Percentiles rank a stretch among this genome's conserved stretches.
phyloP scores from a whole-genome alignment of 805 yeast genomes.

The Yamadazyma olivae region DNA sequence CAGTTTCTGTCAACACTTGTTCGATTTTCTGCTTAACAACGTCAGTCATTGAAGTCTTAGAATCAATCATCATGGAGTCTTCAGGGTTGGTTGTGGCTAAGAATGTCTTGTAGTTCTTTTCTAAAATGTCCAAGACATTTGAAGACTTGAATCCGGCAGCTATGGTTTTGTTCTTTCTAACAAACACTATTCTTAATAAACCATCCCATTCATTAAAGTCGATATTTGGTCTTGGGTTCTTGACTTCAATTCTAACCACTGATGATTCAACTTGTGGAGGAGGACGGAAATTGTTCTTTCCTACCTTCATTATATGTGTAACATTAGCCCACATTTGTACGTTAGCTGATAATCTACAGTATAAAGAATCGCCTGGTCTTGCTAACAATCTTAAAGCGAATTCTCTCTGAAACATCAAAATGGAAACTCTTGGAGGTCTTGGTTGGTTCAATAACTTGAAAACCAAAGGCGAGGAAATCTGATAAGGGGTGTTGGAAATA shows the following conservation, averaged over 20 bases:
- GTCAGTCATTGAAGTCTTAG: slow-evolving; percentile 37
- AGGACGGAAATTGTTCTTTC: slow-evolving; percentile 93
- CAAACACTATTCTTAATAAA: slow-evolving; percentile 82
- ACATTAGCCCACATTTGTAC: slow-evolving; percentile 99
- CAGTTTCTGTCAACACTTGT: slow-evolving; percentile 75
- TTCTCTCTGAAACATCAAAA: slow-evolving; percentile 97
- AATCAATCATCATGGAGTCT: slow-evolving; percentile 41
- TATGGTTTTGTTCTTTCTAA: slow-evolving; percentile 88
- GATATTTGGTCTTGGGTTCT: slow-evolving; percentile 88
- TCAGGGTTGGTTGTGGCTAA: slow-evolving; percentile 51
- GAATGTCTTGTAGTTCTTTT: slow-evolving; percentile 81
- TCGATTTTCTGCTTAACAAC: slow-evolving; percentile 68
- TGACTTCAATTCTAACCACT: slow-evolving; percentile 90
- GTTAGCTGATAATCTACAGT: slow-evolving; percentile 91
- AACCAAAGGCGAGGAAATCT: slow-evolving; percentile 93
- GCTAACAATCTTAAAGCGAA: slow-evolving; percentile 92
- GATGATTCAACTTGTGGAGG: slow-evolving; percentile 98
- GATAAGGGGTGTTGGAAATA: slow-evolving; percentile 96
- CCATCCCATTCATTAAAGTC: slow-evolving; percentile 99
- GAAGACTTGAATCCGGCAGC: slow-evolving; percentile 88
- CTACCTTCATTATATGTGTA: slow-evolving; percentile 97
- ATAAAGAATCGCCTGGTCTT: slow-evolving; percentile 92
- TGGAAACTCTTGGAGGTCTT: slow-evolving; percentile 89
- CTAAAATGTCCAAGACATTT: slow-evolving; percentile 77
- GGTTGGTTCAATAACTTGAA: slow-evolving; percentile 90